Evolutionary conservation across 2,329 filamentous ascomycete species (phyloP).

Genomic region (Leptographium lundbergii): DNA sequence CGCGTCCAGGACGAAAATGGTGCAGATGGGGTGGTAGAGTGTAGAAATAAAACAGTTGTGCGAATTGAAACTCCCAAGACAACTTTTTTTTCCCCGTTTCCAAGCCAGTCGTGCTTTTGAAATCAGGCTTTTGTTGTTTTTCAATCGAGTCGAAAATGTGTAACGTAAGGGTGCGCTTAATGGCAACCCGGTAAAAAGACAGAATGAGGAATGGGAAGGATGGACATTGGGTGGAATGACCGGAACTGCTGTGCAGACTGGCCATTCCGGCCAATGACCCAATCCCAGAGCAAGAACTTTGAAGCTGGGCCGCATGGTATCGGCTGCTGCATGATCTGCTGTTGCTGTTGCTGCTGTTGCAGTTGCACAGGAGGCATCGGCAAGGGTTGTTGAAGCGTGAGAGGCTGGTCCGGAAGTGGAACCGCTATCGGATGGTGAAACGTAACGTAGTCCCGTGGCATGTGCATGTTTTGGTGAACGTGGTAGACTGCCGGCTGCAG

Average conservation of each 20-base stretch:
- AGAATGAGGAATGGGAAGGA: slow-evolving; percentile 37
- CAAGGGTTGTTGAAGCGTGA: slow-evolving; percentile 10
- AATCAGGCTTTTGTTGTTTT: neutral
- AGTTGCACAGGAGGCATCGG: neutral
- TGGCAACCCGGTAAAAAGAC: slow-evolving; percentile 22
- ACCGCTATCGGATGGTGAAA: slow-evolving; percentile 10
- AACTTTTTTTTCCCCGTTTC: neutral
- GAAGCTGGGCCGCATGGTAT: slow-evolving; percentile 12
- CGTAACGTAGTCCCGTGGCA: slow-evolving; percentile 1
- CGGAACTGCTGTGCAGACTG: slow-evolving; percentile 29
- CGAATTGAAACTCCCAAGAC: neutral
- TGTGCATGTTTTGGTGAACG: neutral
- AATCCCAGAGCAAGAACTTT: slow-evolving; percentile 27
- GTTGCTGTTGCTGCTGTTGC: neutral
- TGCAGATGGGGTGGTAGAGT: neutral
- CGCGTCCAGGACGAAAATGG: neutral
- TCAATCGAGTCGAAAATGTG: neutral
- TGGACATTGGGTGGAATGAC: slow-evolving; percentile 25
- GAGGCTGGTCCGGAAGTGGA: neutral
- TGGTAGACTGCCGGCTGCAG: neutral
- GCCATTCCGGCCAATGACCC: slow-evolving; percentile 21
- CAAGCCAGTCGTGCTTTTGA: neutral
- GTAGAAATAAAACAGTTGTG: neutral
- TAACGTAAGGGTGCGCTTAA: neutral
- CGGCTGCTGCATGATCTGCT: neutral